These are phyloP conservation scores for Clarireedia sp. DNA, from an alignment of 2,329 filamentous ascomycete species.

Conservation along the genomic window DNA sequence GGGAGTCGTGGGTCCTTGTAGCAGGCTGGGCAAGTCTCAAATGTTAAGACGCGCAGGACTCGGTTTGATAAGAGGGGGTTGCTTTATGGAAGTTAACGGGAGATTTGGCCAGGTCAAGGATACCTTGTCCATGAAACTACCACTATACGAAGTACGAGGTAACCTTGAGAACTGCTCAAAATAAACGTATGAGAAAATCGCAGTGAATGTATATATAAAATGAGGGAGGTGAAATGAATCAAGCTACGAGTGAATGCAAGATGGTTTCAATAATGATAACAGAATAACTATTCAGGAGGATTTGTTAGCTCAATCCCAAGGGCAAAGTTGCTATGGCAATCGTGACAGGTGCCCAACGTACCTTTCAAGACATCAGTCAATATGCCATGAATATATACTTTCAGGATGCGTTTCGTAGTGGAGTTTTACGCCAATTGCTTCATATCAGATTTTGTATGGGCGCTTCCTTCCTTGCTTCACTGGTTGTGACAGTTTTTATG, in stretches of 20 bases:
- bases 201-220: conserved; percentile 1
- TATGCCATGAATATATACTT: not conserved
- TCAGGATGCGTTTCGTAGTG: not conserved
- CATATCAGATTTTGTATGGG: not conserved
- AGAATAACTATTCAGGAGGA: not conserved
- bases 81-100: not conserved
- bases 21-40: too few species aligned
- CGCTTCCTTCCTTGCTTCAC: conserved; percentile 4
- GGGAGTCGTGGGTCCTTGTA: not conserved
- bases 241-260: not conserved
- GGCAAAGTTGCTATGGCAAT: not conserved
- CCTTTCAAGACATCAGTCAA: conserved; percentile 9
- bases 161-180: not conserved
- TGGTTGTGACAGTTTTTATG: conserved; percentile 2
- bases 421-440: not conserved
- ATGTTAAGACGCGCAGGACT: too few species aligned
- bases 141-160: not conserved
- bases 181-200: not conserved
- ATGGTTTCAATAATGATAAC: conserved; percentile 1
- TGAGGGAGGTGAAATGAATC: not conserved
- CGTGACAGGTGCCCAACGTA: conserved; percentile 1
- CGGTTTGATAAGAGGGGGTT: not conserved
- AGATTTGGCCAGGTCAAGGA: not conserved
- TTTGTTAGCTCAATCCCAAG: conserved; percentile 2
- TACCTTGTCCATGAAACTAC: not conserved